A percentile compares a stretch with the other conserved stretches of the same genome.
These are phyloP conservation scores for Exophiala aquamarina DNA, from an alignment of 2,329 filamentous ascomycete species.

Conservation along the genomic window DNA sequence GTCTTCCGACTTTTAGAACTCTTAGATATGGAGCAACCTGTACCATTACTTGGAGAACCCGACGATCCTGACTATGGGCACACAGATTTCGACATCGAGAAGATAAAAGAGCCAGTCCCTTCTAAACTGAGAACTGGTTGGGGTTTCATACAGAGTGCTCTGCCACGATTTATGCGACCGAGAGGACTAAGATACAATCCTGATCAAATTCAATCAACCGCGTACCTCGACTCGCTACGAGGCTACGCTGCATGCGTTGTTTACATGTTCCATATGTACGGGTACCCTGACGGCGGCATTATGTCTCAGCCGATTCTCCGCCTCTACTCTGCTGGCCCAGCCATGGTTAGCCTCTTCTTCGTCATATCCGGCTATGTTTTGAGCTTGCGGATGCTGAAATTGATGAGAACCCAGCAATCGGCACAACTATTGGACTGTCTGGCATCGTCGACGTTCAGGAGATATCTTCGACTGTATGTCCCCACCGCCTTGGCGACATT, in stretches of 20 bases:
- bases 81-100: background rate
- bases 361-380: slow-evolving; percentile 61
- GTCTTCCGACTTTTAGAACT: no score
- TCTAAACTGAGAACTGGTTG: background rate
- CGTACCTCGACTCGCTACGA: slow-evolving; percentile 30
- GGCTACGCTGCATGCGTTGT: slow-evolving; percentile 26
- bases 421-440: slow-evolving; percentile 4
- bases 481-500: slow-evolving; percentile 37
- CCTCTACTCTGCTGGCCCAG: slow-evolving; percentile 35
- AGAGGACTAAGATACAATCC: background rate
- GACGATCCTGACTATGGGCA: background rate
- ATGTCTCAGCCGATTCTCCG: slow-evolving; percentile 37
- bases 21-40: background rate
- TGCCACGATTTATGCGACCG: background rate
- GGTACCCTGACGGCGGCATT: background rate
- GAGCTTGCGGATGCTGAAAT: slow-evolving; percentile 48
- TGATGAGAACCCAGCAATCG: slow-evolving; percentile 27
- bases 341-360: slow-evolving; percentile 55
- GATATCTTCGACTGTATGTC: slow-evolving; percentile 34
- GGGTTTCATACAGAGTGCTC: background rate
- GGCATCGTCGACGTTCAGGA: slow-evolving; percentile 34
- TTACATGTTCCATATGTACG: slow-evolving; percentile 3
- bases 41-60: background rate
- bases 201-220: slow-evolving; percentile 16
- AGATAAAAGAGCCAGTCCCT: background rate